Base-by-base conservation (phyloP, 768 basidiomycete genomes). In the Collybia sordida region DNA sequence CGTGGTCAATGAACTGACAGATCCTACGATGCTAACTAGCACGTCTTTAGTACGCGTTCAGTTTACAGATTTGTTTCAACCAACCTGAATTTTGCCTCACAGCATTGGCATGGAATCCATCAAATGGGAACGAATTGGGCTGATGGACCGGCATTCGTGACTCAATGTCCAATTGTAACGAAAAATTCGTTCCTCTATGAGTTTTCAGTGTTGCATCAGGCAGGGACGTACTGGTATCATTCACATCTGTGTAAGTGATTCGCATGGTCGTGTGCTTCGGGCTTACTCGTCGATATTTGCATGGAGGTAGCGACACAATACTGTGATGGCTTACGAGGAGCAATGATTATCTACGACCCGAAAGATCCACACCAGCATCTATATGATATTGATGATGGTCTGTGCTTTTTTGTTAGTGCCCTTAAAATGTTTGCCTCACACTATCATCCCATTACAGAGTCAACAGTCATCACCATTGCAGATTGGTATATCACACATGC, bases 281-380 rank as follows among this genome's bases (percentile, higher is more conserved):
- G n/a, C n/a, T n/a, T n/a, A n/a, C n/a, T n/a, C n/a, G n/a, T n/a
- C n/a, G n/a, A n/a, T n/a, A n/a, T n/a, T n/a, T n/a, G n/a, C n/a
- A n/a, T n/a, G n/a, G n/a, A n/a, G n/a, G 11, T 11, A 58, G 64
- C 64, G 7, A 69, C 69, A 2, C 80, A 81, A 54, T 80, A 79
- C 47, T 81, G 73, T 47, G 74, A 75, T 58, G 73, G 73, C 0
- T 54, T 72, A n/a, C 60, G 72, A 35, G 72, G 72, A 4, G 59
- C 63, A 2, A 36, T 73, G 6, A 58, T 72, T 17, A 52, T 76
- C 2, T 68, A 73, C 42, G 72, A 77, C 39, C 67, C 64, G 8
- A 6, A 58, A 4, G 72, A 73, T 48, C 68, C 68, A 27, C 56
- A 64, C 24, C 42, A 38, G 18, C 18, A 43, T 34, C 55, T 64